Base-by-base conservation (phyloP, 345 rosid genomes). In the Murraya koenigii region DNA sequence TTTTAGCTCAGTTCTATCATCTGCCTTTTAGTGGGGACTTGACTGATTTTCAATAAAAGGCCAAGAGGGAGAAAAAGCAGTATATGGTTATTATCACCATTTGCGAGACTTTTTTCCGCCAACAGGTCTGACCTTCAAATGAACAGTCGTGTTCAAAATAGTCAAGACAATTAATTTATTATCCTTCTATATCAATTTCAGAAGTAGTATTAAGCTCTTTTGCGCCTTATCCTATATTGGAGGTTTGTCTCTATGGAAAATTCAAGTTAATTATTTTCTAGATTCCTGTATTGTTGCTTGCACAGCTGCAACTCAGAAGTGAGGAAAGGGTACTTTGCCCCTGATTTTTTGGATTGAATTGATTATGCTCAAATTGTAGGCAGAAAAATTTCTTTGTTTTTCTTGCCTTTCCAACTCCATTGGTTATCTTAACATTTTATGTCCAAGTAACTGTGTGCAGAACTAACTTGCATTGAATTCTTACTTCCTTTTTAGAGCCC, bases 401-500 rank as follows among this genome's bases (percentile, higher is more conserved):
- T 22, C 32, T 75, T 15, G 52, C 28, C 15, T 35, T 52, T 36
- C 28, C 32, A 58, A 26, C 26, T 9, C 26, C 3, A 1, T 17
- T 10, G 55, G 52, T 26, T 23, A 63, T 64, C 25, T 25, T 7
- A 69, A 20, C 19, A 39, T 22, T 56, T 28, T 79, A 17, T 36
- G 26, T 23, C 23, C 19, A n/a, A 7, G 49, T 44, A 20, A 20
- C 8, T 25, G 6, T 59, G 8, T 56, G 54, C 30, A 20, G 54
- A 71, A 36, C 32, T 47, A 33, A 71, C 41, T 30, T 47, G 74
- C 10, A 59, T 54, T 69, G 23, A 71, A 73, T 11, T 55, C 54
- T 69, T 30, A 49, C 19, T 81, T 73, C 55, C 67, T 81, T 90
- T 85, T 80, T 91, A 94, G 99, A 84, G 74, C 87, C 52, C 95